Conservation (phyloP, 192 early-diverging fungal genomes). For the Gryganskiella cystojenkinii region DNA sequence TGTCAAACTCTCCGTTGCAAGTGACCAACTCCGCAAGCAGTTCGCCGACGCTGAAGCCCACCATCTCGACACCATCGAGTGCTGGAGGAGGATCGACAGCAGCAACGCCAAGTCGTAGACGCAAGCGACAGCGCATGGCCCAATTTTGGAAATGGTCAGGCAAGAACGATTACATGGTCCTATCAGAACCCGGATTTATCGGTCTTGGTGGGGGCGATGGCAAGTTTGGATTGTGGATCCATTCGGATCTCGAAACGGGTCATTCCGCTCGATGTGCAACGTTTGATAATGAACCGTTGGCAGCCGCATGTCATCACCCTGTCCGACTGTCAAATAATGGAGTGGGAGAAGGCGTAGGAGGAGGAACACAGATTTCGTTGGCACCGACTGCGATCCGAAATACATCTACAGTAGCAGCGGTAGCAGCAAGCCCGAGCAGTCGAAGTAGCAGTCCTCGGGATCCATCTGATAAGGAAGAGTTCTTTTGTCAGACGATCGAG, state of each 20-base stretch:
- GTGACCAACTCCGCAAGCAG: neutral
- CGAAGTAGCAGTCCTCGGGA: slow-evolving; percentile 28
- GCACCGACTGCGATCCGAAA: neutral
- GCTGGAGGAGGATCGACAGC: neutral
- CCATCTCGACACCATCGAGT: neutral
- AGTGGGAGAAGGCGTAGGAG: too few species aligned
- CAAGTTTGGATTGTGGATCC: slow-evolving; percentile 80
- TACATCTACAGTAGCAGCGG: neutral
- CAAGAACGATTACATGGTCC: slow-evolving; percentile 83
- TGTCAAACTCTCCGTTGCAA: neutral
- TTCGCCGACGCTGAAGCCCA: slow-evolving; percentile 14
- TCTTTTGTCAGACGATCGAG: slow-evolving; percentile 48
- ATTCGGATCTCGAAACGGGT: slow-evolving; percentile 75
- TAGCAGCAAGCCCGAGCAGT: neutral
- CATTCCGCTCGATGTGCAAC: slow-evolving; percentile 76
- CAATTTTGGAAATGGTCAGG: slow-evolving; percentile 78
- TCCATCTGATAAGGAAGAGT: slow-evolving; percentile 34
- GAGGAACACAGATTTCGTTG: neutral
- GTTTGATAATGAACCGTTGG: slow-evolving; percentile 79
- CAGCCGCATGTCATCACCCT: slow-evolving; percentile 35
- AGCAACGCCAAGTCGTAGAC: slow-evolving; percentile 9
- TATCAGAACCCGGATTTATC: slow-evolving; percentile 78
- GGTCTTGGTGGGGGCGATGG: slow-evolving; percentile 85
- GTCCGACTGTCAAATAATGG: slow-evolving; percentile 1
- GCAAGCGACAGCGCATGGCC: slow-evolving; percentile 39